Percentiles rank a stretch among this genome's conserved stretches.
phyloP scores from a whole-genome alignment of 306 rosid species.

The Prinsepia uniflora region DNA sequence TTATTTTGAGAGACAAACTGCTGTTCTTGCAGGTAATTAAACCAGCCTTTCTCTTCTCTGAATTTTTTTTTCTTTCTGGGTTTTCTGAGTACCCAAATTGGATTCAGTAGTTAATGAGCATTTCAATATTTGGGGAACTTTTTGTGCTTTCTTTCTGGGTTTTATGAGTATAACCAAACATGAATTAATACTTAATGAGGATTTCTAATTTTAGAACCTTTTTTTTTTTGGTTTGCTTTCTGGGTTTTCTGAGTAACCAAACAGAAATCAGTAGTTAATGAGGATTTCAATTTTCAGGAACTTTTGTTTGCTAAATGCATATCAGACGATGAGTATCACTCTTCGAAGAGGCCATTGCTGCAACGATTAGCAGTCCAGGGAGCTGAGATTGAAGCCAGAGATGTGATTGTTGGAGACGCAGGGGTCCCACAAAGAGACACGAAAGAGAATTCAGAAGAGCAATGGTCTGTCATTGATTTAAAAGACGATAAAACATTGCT shows the following conservation, averaged over 20 bases:
- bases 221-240: background rate
- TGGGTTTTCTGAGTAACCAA: background rate
- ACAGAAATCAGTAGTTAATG: background rate
- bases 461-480: conserved; percentile 86
- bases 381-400: conserved; percentile 68
- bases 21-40: conserved; percentile 71
- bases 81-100: background rate
- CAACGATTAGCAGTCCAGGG: conserved; percentile 82
- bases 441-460: conserved; percentile 57
- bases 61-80: background rate
- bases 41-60: background rate
- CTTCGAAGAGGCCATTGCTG: conserved; percentile 77
- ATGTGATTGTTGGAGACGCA: conserved; percentile 45
- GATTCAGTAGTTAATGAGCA: background rate
- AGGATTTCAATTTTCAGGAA: conserved; percentile 40
- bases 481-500: conserved; percentile 55
- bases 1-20: conserved; percentile 68
- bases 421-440: conserved; percentile 21
- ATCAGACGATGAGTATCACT: conserved; percentile 75
- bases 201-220: too few species aligned
- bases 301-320: conserved; percentile 81
- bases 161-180: too few species aligned
- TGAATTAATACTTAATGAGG: too few species aligned
- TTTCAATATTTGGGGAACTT: conserved; percentile 57
- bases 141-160: conserved; percentile 5